Base-by-base conservation (phyloP, 1,284 basidiomycete species). In the Ceratobasidium sp. region DNA sequence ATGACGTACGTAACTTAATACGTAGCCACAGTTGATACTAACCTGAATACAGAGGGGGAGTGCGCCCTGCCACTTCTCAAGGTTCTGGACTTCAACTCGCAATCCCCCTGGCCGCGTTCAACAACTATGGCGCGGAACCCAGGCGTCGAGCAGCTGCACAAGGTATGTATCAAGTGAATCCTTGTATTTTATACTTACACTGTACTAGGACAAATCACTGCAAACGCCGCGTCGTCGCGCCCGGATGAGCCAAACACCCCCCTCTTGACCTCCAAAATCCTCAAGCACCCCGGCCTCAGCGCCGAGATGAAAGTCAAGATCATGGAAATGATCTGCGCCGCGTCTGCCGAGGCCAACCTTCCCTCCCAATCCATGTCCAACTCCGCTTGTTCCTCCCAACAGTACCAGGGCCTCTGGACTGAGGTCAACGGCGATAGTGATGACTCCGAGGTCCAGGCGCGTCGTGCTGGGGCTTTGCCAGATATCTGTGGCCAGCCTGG, bases 81-180 rank as follows among this genome's bases (percentile, higher is more conserved):
- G 55, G 55, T 28, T 26, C 55, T 10, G 55, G n/a, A 9, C 55
- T 28, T 28, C 3, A 9, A 28, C 55, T 58, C 9, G 55, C 55
- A 7, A 58, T 58, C 26, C 55, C 55, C 26, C 26, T 58, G 26
- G 20, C 55, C 55, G 13, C 55, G n/a, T 58, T 58, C n/a, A 23
- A 58, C 20, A 58, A 58, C 26, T 58, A 58, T 58, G 55, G 55
- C 3, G 26, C 26, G 55, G 55, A 58, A 28, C 55, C 55, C n/a
- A 58, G n/a, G 26, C 55, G n/a, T 58, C 10, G 26, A 28, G 55
- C 26, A 23, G 55, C 55, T 58, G 26, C 20, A 28, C 20, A 58
- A 58, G 55, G 55, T 58, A 58, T 58, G 55, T 58, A 58, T 58
- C 46, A 58, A 58, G 20, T 58, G 55, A 18, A 49, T 49, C 46